Conservation (phyloP, 108 stramenopile species). For the Nitzschia sp. region DNA sequence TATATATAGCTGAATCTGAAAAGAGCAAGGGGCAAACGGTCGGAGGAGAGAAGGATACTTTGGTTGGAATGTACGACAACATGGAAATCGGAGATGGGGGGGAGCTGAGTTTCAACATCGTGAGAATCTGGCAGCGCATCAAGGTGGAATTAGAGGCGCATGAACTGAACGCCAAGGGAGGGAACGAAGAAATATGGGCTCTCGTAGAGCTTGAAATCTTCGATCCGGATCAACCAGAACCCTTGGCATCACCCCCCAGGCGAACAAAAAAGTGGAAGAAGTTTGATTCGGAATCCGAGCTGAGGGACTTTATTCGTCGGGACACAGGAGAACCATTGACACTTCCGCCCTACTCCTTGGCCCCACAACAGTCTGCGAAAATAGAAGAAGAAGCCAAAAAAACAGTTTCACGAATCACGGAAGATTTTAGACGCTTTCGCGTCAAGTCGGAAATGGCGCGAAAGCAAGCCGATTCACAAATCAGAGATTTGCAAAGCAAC, state of each 20-base stretch:
- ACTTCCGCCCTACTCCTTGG: slow-evolving; percentile 76
- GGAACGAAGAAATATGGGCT: slow-evolving; percentile 78
- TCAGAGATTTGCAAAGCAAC: slow-evolving; percentile 74
- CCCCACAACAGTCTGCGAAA: slow-evolving; percentile 73
- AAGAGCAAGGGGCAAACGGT: not conserved
- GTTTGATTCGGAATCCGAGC: slow-evolving; percentile 67
- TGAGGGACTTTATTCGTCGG: slow-evolving; percentile 78
- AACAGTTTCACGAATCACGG: slow-evolving; percentile 64
- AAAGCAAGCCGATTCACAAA: slow-evolving; percentile 77
- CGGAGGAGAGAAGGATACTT: not conserved
- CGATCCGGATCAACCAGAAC: slow-evolving; percentile 32
- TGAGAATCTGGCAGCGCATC: slow-evolving; percentile 77
- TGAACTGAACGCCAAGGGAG: slow-evolving; percentile 15
- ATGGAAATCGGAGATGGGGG: slow-evolving; percentile 9
- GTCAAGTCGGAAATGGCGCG: slow-evolving; percentile 78
- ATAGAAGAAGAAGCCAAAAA: slow-evolving; percentile 64
- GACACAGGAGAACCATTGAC: slow-evolving; percentile 86
- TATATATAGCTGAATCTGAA: not conserved
- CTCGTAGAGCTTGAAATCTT: slow-evolving; percentile 67
- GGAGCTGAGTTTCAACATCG: slow-evolving; percentile 32
- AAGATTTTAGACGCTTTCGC: slow-evolving; percentile 88
- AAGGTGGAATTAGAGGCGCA: slow-evolving; percentile 26
- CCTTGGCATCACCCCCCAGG: slow-evolving; percentile 17
- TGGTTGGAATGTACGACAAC: slow-evolving; percentile 11
- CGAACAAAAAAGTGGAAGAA: slow-evolving; percentile 70